These are phyloP conservation scores for Discostella stelligeroides DNA, from an alignment of 108 stramenopile genomes.

Conservation along the genomic window DNA sequence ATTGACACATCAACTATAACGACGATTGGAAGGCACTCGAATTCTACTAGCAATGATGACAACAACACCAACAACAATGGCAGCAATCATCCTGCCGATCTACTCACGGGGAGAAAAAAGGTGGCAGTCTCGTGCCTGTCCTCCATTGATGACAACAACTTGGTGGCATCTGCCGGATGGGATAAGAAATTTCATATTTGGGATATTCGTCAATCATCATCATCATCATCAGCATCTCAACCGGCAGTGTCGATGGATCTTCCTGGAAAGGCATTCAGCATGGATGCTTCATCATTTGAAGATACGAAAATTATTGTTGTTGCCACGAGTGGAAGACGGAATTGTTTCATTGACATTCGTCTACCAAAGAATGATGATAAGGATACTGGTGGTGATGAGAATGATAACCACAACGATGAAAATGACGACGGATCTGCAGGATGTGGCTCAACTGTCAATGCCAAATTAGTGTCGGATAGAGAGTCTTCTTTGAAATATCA, in stretches of 20 bases:
- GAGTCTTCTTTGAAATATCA: slow-evolving; percentile 89
- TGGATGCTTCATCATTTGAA: slow-evolving; percentile 61
- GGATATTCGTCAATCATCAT: slow-evolving; percentile 56
- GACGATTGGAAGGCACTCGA: slow-evolving; percentile 43
- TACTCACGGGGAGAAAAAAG: slow-evolving; percentile 21
- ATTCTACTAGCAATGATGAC: too few relatives aligned
- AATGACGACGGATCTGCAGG: background rate
- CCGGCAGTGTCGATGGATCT: slow-evolving; percentile 42
- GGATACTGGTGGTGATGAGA: background rate
- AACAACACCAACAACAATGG: background rate
- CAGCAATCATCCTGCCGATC: background rate
- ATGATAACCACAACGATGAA: slow-evolving; percentile 1
- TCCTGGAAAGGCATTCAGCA: slow-evolving; percentile 84
- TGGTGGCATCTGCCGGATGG: slow-evolving; percentile 81
- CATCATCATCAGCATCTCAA: background rate
- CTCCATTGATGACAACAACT: slow-evolving; percentile 1
- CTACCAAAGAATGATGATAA: background rate
- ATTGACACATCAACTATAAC: slow-evolving; percentile 20
- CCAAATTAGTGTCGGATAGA: slow-evolving; percentile 61
- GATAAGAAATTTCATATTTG: slow-evolving; percentile 65
- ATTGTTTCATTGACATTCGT: slow-evolving; percentile 62
- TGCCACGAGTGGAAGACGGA: slow-evolving; percentile 64
- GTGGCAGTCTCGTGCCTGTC: slow-evolving; percentile 48
- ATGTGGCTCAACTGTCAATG: background rate
- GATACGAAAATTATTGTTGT: slow-evolving; percentile 64